These are phyloP conservation scores for Hymenoscyphus albidus DNA, from an alignment of 2,329 filamentous ascomycete genomes.

Conservation along the genomic window DNA sequence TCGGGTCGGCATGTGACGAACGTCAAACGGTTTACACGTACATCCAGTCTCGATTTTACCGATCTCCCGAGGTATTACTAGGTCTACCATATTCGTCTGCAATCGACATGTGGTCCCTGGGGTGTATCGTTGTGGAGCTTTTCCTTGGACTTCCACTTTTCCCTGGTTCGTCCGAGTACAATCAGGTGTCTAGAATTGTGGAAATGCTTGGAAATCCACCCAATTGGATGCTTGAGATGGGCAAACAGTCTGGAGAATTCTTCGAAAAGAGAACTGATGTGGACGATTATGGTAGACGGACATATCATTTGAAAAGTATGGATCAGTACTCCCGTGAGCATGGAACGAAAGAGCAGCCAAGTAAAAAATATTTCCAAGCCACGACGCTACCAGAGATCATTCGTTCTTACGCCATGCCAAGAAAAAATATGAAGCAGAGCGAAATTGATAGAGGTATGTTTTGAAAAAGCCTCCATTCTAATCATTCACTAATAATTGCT, in stretches of 20 bases:
- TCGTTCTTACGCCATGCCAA: slow-evolving; percentile 94
- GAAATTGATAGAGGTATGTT: slow-evolving; percentile 89
- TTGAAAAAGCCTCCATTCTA: slow-evolving; percentile 12
- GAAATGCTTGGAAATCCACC: slow-evolving; percentile 97
- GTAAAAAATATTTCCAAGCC: slow-evolving; percentile 98
- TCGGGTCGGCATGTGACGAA: slow-evolving; percentile 96
- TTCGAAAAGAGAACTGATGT: slow-evolving; percentile 80
- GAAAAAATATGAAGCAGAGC: slow-evolving; percentile 98
- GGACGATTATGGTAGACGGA: slow-evolving; percentile 89
- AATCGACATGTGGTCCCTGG: slow-evolving; percentile 99
- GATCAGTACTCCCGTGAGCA: slow-evolving; percentile 96
- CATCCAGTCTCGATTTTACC: slow-evolving; percentile 96
- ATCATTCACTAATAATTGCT: slow-evolving; percentile 15
- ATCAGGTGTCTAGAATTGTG: slow-evolving; percentile 93
- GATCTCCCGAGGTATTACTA: slow-evolving; percentile 92
- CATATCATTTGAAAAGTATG: slow-evolving; percentile 92
- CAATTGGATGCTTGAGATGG: slow-evolving; percentile 99
- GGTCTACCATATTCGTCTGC: slow-evolving; percentile 95
- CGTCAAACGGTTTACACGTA: slow-evolving; percentile 98
- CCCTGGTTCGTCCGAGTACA: slow-evolving; percentile 96
- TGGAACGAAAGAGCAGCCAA: slow-evolving; percentile 94
- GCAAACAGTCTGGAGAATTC: slow-evolving; percentile 95
- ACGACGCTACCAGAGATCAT: slow-evolving; percentile 95
- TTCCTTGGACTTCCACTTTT: slow-evolving; percentile 94
- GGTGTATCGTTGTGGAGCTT: slow-evolving; percentile 95